Evolutionary conservation across 2,329 filamentous ascomycete species (phyloP).

Genomic region (Lithohypha guttulata): DNA sequence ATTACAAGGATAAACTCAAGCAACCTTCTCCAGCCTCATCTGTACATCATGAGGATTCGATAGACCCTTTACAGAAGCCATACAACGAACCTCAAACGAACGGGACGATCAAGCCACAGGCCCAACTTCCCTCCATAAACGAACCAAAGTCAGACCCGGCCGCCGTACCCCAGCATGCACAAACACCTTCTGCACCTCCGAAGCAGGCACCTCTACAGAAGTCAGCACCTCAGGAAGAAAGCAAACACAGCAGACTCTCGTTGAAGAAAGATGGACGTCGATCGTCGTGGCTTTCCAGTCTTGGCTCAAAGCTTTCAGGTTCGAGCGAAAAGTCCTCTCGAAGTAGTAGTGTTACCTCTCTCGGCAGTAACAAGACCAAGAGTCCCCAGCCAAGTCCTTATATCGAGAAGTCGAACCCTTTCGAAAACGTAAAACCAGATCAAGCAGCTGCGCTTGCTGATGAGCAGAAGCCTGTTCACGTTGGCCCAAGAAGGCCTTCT

Average conservation of each 20-base stretch:
- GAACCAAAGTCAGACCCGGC: conserved; percentile 3
- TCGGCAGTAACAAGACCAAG: conserved; percentile 26
- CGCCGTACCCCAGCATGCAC: neutral
- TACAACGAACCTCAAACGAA: neutral
- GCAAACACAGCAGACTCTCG: neutral
- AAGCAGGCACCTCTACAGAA: conserved; percentile 1
- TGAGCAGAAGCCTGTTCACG: conserved; percentile 4
- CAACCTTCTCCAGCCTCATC: neutral
- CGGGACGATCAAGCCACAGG: neutral
- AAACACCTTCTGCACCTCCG: neutral
- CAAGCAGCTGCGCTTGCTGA: conserved; percentile 8
- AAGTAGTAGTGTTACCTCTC: conserved; percentile 25
- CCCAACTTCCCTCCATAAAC: conserved; percentile 4
- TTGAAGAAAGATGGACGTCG: conserved; percentile 40
- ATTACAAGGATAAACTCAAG: neutral
- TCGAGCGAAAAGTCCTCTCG: conserved; percentile 27
- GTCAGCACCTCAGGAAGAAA: conserved; percentile 8
- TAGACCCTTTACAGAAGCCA: neutral
- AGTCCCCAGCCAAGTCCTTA: conserved; percentile 26
- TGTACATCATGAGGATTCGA: neutral
- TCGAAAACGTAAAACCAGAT: conserved; percentile 32
- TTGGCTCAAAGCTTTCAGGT: conserved; percentile 84
- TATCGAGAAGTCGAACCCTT: conserved; percentile 34
- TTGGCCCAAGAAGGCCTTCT: conserved; percentile 19
- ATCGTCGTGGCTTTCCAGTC: conserved; percentile 84